Percentiles rank a stretch among this genome's conserved stretches.
Evolutionary conservation across 2,329 filamentous ascomycete species (phyloP).

Genomic region (Aureobasidium melanogenum): DNA sequence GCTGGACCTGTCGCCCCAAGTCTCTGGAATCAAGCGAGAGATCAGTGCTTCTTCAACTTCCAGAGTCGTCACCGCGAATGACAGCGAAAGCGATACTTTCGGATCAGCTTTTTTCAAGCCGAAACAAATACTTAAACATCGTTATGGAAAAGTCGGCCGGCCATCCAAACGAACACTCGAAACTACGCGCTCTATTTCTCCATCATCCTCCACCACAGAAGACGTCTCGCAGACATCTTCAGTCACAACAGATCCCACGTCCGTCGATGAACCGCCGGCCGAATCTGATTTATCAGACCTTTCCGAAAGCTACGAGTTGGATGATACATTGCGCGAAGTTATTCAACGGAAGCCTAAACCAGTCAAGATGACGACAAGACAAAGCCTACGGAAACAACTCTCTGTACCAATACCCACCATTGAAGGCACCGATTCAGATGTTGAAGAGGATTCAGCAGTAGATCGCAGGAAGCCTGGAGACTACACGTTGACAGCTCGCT

Average conservation of each 20-base stretch:
- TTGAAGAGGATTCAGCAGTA: neutral
- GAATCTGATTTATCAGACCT: conserved; percentile 33
- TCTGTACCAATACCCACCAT: conserved; percentile 20
- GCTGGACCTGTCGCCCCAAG: neutral
- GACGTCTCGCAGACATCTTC: conserved; percentile 14
- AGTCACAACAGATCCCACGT: conserved; percentile 14
- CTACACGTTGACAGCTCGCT: conserved; percentile 69
- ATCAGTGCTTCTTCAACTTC: neutral
- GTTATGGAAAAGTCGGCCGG: neutral
- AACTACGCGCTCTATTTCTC: conserved; percentile 11
- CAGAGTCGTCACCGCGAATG: neutral
- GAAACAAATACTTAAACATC: neutral
- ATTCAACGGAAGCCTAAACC: conserved; percentile 25
- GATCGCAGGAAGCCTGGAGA: conserved; percentile 35
- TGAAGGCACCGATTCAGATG: conserved; percentile 15
- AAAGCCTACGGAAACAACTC: conserved; percentile 14
- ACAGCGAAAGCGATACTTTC: conserved; percentile 3
- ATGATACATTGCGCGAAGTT: conserved; percentile 28
- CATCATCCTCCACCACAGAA: conserved; percentile 12
- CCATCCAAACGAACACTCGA: neutral
- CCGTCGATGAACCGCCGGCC: conserved; percentile 4
- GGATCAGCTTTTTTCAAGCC: conserved; percentile 5
- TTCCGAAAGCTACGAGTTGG: conserved; percentile 29
- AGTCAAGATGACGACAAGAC: conserved; percentile 12
- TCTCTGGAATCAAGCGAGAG: conserved; percentile 17